A percentile compares a stretch with the other conserved stretches of the same genome.
These are phyloP conservation scores for Tephrocybe sp. DNA, from an alignment of 768 basidiomycete genomes.

Conservation along the genomic window DNA sequence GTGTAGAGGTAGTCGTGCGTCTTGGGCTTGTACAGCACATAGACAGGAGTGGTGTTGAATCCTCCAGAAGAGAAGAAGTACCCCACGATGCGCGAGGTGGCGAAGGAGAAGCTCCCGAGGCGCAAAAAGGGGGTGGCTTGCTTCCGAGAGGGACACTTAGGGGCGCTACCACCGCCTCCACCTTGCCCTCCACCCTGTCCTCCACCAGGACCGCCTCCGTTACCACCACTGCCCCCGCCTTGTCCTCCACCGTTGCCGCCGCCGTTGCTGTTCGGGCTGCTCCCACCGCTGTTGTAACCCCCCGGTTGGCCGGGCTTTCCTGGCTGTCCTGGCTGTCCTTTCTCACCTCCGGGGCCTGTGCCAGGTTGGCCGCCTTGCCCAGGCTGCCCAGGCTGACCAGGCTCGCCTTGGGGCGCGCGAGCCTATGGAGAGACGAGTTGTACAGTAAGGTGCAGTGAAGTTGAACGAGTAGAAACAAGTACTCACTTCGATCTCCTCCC, in stretches of 20 bases:
- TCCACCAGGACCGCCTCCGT: constrained; percentile 4
- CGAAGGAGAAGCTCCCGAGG: constrained; percentile 2
- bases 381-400: constrained; percentile 10
- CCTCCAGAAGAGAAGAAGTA: constrained; percentile 1
- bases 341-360: not conserved
- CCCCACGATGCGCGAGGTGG: constrained; percentile 1
- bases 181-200: not conserved
- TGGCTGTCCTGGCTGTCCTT: constrained; percentile 13
- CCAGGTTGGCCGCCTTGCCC: constrained; percentile 11
- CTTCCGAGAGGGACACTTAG: constrained; percentile 3
- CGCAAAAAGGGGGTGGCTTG: constrained; percentile 6
- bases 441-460: not conserved
- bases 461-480: not conserved
- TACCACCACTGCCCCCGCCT: constrained; percentile 6
- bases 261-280: constrained; percentile 5
- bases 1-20: constrained; percentile 15
- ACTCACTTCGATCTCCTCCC: constrained; percentile 1
- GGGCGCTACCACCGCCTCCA: not conserved
- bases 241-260: constrained; percentile 1
- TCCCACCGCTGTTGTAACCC: constrained; percentile 1
- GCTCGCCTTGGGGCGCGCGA: constrained; percentile 9
- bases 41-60: constrained; percentile 6
- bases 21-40: constrained; percentile 1
- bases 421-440: too few species aligned
- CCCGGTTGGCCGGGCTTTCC: constrained; percentile 15